Percentiles rank a stretch among this genome's conserved stretches.
phyloP scores from a whole-genome alignment of 1,139 yeast species.

The Magnusiomyces paraingens region DNA sequence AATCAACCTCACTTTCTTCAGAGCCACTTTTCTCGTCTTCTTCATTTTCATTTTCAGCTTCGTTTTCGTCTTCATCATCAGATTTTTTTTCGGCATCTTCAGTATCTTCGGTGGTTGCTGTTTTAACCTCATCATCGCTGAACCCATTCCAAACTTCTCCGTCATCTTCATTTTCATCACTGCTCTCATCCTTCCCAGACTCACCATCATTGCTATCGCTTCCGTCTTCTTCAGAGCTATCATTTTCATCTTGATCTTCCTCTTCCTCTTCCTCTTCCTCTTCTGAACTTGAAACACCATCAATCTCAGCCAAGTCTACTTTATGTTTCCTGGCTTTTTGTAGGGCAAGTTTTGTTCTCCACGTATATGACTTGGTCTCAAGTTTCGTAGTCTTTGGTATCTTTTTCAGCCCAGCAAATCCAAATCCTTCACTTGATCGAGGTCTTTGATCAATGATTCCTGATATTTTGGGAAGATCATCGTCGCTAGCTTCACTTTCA shows the following conservation, averaged over 20 bases:
- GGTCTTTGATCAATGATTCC: conserved; percentile 73
- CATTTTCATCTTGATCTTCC: conserved; percentile 18
- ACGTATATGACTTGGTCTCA: conserved; percentile 37
- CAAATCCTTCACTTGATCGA: conserved; percentile 53
- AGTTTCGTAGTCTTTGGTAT: conserved; percentile 40
- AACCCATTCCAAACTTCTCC: conserved; percentile 9
- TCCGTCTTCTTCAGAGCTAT: conserved; percentile 18
- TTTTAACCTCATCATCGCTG: conserved; percentile 8
- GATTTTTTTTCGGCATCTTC: conserved; percentile 21
- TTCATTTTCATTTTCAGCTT: conserved; percentile 22
- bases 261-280: conserved; percentile 19
- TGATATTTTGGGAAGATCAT: conserved; percentile 31
- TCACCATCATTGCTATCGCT: conserved; percentile 20
- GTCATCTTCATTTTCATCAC: conserved; percentile 15
- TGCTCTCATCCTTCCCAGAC: conserved; percentile 21
- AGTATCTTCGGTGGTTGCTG: conserved; percentile 18
- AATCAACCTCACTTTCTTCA: conserved; percentile 12
- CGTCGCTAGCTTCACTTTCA: conserved; percentile 10
- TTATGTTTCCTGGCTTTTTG: conserved; percentile 37
- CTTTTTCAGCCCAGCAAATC: conserved; percentile 53
- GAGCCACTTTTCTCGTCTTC: conserved; percentile 18
- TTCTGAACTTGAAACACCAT: conserved; percentile 35
- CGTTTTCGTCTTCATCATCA: conserved; percentile 19
- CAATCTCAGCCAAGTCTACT: conserved; percentile 33
- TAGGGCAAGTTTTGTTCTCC: conserved; percentile 50